Evolutionary conservation across 2,329 filamentous ascomycete genomes (phyloP).

Genomic region (Pyrenophora tritici-repentis): DNA sequence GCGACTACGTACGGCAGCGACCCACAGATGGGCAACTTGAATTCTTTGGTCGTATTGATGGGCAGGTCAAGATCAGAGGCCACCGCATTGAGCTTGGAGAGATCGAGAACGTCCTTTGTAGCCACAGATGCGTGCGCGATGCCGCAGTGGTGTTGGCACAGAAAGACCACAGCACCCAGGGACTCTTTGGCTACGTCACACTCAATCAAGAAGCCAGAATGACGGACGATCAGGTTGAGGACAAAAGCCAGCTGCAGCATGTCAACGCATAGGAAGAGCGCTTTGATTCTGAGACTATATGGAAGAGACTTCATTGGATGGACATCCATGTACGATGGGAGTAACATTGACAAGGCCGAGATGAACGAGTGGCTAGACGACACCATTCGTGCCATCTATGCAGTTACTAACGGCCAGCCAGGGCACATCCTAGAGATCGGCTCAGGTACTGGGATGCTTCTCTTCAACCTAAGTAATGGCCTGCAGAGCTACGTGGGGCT

Average conservation of each 20-base stretch:
- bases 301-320: constrained; percentile 14
- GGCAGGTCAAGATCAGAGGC: constrained; percentile 31
- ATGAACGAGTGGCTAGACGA: constrained; percentile 21
- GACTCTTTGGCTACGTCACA: background rate
- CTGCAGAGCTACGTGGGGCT: constrained; percentile 9
- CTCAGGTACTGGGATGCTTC: constrained; percentile 7
- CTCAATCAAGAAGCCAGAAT: background rate
- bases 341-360: constrained; percentile 7
- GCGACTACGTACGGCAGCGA: constrained; percentile 24
- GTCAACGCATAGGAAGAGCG: constrained; percentile 9
- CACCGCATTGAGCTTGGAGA: constrained; percentile 33
- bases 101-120: constrained; percentile 17
- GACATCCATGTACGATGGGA: constrained; percentile 18
- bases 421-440: too few species aligned
- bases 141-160: background rate
- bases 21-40: constrained; percentile 21
- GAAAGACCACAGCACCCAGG: too few species aligned
- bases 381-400: constrained; percentile 4
- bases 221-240: background rate
- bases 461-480: constrained; percentile 12
- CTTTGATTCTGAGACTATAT: constrained; percentile 9
- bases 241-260: background rate
- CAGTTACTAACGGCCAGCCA: background rate
- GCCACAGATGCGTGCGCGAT: background rate
- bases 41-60: constrained; percentile 26